Conservation (phyloP, 2,329 filamentous ascomycete genomes). For the Xylariaceae sp. region DNA sequence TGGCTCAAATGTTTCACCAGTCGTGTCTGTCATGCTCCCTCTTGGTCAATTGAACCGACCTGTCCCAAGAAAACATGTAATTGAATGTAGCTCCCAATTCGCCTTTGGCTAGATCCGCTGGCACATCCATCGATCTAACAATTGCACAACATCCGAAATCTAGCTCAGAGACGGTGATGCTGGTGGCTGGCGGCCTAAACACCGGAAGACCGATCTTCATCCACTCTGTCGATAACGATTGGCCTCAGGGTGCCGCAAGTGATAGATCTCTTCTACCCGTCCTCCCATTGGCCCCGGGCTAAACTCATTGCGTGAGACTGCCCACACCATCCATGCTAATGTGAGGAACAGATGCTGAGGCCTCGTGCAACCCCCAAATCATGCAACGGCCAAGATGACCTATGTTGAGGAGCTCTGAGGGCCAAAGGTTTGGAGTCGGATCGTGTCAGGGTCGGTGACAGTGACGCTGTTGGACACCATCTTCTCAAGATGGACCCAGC, state of each 20-base stretch:
- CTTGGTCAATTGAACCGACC: slow-evolving; percentile 7
- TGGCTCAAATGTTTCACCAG: slow-evolving; percentile 7
- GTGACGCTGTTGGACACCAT: slow-evolving; percentile 19
- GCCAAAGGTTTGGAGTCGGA: slow-evolving; percentile 15
- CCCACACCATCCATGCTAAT: slow-evolving; percentile 25
- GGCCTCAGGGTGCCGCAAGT: slow-evolving; percentile 14
- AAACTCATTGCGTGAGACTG: slow-evolving; percentile 13
- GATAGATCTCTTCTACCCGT: slow-evolving; percentile 23
- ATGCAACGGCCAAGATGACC: slow-evolving; percentile 20
- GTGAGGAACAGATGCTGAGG: slow-evolving; percentile 26
- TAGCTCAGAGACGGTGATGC: slow-evolving; percentile 3
- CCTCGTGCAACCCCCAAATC: slow-evolving; percentile 28
- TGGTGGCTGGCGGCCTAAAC: slow-evolving; percentile 9
- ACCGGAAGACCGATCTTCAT: slow-evolving; percentile 13
- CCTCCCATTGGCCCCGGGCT: slow-evolving; percentile 22
- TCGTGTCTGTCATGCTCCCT: slow-evolving; percentile 5
- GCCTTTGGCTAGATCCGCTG: no score
- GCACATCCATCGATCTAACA: no score
- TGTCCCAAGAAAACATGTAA: slow-evolving; percentile 7
- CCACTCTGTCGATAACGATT: slow-evolving; percentile 19
- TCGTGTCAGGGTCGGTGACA: slow-evolving; percentile 19
- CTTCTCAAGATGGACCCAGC: slow-evolving; percentile 9
- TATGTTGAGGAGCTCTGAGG: slow-evolving; percentile 7
- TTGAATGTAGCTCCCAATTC: no score
- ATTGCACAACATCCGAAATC: background rate